Evolutionary conservation across 257 asterid genomes (phyloP), one percentile per base, ranked within the genome.

Genomic region (Penstemon davidsonii): DNA sequence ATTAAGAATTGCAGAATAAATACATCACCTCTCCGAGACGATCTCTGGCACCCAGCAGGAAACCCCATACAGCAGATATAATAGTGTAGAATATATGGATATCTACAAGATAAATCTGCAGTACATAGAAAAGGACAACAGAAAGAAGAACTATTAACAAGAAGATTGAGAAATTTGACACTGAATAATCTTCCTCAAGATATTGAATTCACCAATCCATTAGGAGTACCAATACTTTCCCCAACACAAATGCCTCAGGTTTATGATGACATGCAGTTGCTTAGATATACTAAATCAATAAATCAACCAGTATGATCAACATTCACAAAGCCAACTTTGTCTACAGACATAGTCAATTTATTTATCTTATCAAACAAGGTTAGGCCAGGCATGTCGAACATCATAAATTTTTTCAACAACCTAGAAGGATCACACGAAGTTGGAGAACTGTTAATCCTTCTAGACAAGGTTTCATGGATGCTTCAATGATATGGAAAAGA

Each of bases 21-120:
- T 8, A 36, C 58, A 18, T 74, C 75, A 84, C 99, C 92, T 93
- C 99, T 70, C 99, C 99, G 46, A 90, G 97, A 36, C 97, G 97
- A 81, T 88, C 96, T 77, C 96, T 87, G 64, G 97, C 97, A 51
- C 99, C 99, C 64, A 93, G 83, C 80, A 93, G 85, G 76, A 93
- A 90, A 59, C 99, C 97, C 87, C 85, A 80, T 13, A 93, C 63
- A 66, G 97, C 95, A 62, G 99, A 93, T 73, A 93, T 74, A 73
- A 93, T 64, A 25, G 97, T 93, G 86, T 93, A 93, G 87, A 93
- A 91, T 47, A 91, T 75, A 75, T 93, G 90, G 78, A 85, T 86
- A 72, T 93, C 99, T 71, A 93, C 76, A 50, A 93, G 91, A 84
- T 93, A 93, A 65, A 93, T 87, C 99, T 93, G 95, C 88, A 81